Evolutionary conservation across 139 green algal genomes (phyloP), one percentile per base, ranked within the genome.

Genomic region (Chlamydomonas incerta): DNA sequence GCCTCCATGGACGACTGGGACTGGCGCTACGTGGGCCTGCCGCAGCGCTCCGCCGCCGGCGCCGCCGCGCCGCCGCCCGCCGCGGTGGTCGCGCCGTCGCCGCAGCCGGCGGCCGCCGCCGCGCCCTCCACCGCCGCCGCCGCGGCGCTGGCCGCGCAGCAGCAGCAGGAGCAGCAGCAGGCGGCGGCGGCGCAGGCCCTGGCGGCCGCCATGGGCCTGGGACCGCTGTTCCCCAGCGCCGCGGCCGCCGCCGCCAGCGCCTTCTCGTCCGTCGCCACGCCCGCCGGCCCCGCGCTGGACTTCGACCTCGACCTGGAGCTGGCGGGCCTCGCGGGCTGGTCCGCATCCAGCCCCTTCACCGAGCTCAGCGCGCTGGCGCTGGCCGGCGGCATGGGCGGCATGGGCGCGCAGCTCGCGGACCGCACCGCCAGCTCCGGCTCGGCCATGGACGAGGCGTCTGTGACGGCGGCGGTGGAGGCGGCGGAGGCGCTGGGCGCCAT

Each of bases 1-100:
- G 33, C 68, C 26, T 47, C 67, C 21, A 14, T 86, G 46, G 80
- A 52, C 33, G 68, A 71, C 34, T 79, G 52, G 52, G 80, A 86
- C 80, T 86, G 80, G 80, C 80, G 35, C 26, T 76, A 28, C 66
- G 79, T 73, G 66, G 79, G 79, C 18, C 79, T 85, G 47, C 79
- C 79, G 31, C 65, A 76, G 26, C 65, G 66, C 31, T 31, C 5
- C 31, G 26, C 14, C 17, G 37, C 37, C 13, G 29, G 24, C 31
- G 41, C 63, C 17, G 37, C 47, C 46, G 46, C 47, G 3, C 58
- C 34, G 75, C 75, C 75, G 57, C 75, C 75, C 23, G 28, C 26
- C 17, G 75, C 75, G 8, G 58, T 82, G 35, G 75, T 82, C 26
- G 5, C 33, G 57, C 58, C 74, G 29, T 37, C 37, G 35, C 76